Evolutionary conservation across 257 asterid species (phyloP), one percentile per base, ranked within the genome.

Genomic region (Verbena officinalis): DNA sequence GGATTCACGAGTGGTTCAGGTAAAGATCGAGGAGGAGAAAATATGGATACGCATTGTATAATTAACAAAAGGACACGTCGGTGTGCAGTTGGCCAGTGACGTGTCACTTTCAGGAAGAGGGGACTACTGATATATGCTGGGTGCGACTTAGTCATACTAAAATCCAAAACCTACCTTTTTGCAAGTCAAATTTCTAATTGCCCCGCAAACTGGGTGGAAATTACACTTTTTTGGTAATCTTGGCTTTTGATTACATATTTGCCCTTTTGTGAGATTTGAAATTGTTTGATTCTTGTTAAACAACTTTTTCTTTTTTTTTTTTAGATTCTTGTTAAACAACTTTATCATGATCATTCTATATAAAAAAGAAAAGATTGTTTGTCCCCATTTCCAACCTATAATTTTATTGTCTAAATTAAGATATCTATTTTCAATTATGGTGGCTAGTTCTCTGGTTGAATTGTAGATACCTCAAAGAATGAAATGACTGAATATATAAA

Each of bases 151-250:
- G 81, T 64, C 82, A 24, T 61, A 49, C 76, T 61, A 71, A 56
- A 54, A 13, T 73, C 77, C 92, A 87, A 87, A 87, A 48, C 5
- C 15, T 0, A 20, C 74, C 92, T 82, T 84, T 36, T 87, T 67
- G 38, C 17, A 11, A 14, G 62, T 78, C 75, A 54, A 33, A 58
- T 9, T 20, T 36, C 30, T 53, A 14, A 4, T 27, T 38, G 67
- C 67, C 62, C 68, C 22, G 72, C 56, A 48, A 4, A 15, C 11
- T 61, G 67, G 23, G 38, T 48, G 39, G 20, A 17, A 14, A 24
- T 55, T n/a, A 7, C 10, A 39, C 16, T 19, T n/a, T 17, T 39
- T 9, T 20, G 5, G 2, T 7, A 20, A 42, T 33, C 12, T 54
- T 9, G 4, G 0, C 20, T 1, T 24, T 10, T 1, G 8, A 16